These are phyloP conservation scores for Circinella minor DNA, from an alignment of 371 early-diverging fungal species.

Conservation along the genomic window DNA sequence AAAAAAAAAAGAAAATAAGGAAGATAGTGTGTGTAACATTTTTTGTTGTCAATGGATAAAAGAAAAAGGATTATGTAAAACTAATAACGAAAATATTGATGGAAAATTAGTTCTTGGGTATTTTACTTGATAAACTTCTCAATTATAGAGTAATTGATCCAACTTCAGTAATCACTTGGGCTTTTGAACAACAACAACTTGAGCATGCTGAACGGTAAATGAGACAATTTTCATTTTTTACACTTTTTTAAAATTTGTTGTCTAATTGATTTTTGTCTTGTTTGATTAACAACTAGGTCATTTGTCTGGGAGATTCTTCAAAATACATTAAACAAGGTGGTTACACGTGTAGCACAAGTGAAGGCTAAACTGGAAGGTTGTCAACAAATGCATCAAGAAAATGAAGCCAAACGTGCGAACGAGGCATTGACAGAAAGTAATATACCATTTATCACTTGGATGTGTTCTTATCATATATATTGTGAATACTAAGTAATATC, in stretches of 20 bases:
- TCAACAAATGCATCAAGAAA: conserved; percentile 37
- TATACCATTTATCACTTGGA: conserved; percentile 8
- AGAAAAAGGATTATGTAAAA: too few species aligned
- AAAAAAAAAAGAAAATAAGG: background rate
- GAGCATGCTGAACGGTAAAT: conserved; percentile 57
- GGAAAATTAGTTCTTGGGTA: conserved; percentile 72
- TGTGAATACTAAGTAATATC: too few species aligned
- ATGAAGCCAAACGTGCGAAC: conserved; percentile 36
- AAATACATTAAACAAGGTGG: conserved; percentile 82
- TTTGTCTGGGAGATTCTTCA: conserved; percentile 81
- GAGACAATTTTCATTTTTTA: too few species aligned
- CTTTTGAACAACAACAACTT: conserved; percentile 65
- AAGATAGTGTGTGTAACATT: too few species aligned
- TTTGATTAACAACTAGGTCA: conserved; percentile 32
- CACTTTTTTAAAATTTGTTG: background rate
- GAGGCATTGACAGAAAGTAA: conserved; percentile 40
- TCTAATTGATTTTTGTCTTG: background rate
- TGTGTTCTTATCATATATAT: too few species aligned
- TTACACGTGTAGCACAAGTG: conserved; percentile 80
- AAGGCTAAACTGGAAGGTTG: conserved; percentile 55
- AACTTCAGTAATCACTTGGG: conserved; percentile 76
- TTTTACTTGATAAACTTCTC: conserved; percentile 87
- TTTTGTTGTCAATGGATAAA: background rate
- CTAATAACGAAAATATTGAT: too few species aligned
- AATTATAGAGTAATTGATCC: conserved; percentile 94